A percentile compares a stretch with the other conserved stretches of the same genome.
phyloP scores from a whole-genome alignment of 2,329 filamentous ascomycete genomes.

The Myrmaecium sp. region DNA sequence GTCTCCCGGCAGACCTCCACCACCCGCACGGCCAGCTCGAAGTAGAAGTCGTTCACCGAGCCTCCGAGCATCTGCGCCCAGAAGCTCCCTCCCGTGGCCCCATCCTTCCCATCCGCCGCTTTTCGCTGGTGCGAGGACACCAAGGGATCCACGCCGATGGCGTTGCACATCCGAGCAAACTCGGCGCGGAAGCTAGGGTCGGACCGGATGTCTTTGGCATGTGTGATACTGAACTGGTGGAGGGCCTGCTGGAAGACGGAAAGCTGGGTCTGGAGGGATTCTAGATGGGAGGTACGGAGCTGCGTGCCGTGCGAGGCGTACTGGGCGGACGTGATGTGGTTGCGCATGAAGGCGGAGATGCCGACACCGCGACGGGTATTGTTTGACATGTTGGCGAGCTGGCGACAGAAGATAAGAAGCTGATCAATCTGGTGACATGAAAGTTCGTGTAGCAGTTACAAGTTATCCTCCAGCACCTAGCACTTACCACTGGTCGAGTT shows the following conservation, averaged over 20 bases:
- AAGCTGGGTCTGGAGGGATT: slow-evolving; percentile 80
- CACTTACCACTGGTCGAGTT: no score
- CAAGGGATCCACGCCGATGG: slow-evolving; percentile 89
- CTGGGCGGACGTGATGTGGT: slow-evolving; percentile 63
- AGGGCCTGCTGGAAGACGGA: slow-evolving; percentile 90
- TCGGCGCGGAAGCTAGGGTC: slow-evolving; percentile 91
- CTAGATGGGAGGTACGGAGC: slow-evolving; percentile 69
- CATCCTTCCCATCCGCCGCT: slow-evolving; percentile 37
- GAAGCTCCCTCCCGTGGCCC: slow-evolving; percentile 45
- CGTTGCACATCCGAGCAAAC: slow-evolving; percentile 95
- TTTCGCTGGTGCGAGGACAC: slow-evolving; percentile 29
- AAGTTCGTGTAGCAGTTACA: no score
- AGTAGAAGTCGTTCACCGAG: slow-evolving; percentile 96
- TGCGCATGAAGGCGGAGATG: slow-evolving; percentile 75
- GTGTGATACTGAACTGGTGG: slow-evolving; percentile 86
- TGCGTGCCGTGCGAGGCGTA: slow-evolving; percentile 80
- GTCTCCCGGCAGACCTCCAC: slow-evolving; percentile 85
- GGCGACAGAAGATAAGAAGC: slow-evolving; percentile 11
- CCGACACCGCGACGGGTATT: slow-evolving; percentile 66
- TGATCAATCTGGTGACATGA: slow-evolving; percentile 44
- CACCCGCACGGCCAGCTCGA: slow-evolving; percentile 86
- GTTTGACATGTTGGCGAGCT: slow-evolving; percentile 14
- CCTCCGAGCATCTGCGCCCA: slow-evolving; percentile 88
- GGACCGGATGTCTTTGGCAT: slow-evolving; percentile 89
- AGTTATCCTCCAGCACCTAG: no score